Conservation (phyloP, 257 asterid genomes). For the Solanum pinnatisectum region DNA sequence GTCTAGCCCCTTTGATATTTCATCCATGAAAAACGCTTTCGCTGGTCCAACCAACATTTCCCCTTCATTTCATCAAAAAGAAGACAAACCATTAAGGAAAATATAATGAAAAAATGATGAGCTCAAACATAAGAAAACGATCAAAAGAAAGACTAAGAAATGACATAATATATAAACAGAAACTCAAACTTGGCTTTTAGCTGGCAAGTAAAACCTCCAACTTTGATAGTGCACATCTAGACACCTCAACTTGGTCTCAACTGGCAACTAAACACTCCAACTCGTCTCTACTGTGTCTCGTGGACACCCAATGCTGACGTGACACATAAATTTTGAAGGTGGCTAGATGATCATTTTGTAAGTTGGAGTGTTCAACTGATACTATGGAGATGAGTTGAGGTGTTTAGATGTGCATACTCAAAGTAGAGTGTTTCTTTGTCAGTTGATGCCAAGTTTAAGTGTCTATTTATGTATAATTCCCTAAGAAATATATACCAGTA, state of each 20-base stretch:
- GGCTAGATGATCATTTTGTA: not conserved
- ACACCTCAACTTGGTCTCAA: not conserved
- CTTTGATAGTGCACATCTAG: not conserved
- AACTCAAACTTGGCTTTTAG: not conserved
- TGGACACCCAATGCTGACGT: not conserved
- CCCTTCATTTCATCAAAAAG: slow-evolving; percentile 20
- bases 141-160: not conserved
- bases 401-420: not conserved
- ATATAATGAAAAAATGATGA: not conserved
- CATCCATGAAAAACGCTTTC: slow-evolving; percentile 89
- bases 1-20: slow-evolving; percentile 80
- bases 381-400: not conserved
- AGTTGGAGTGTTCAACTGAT: not conserved
- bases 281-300: not conserved
- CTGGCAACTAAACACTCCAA: not conserved
- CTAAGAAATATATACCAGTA: slow-evolving; percentile 36
- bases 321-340: not conserved
- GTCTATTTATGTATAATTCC: not conserved
- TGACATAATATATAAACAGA: not conserved
- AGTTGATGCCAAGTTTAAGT: not conserved
- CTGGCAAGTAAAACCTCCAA: not conserved
- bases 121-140: not conserved
- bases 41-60: slow-evolving; percentile 94
- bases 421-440: not conserved
- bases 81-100: not conserved